Evolutionary conservation across 495 filamentous ascomycete genomes (phyloP).

Genomic region (Penicillium pancosmium): DNA sequence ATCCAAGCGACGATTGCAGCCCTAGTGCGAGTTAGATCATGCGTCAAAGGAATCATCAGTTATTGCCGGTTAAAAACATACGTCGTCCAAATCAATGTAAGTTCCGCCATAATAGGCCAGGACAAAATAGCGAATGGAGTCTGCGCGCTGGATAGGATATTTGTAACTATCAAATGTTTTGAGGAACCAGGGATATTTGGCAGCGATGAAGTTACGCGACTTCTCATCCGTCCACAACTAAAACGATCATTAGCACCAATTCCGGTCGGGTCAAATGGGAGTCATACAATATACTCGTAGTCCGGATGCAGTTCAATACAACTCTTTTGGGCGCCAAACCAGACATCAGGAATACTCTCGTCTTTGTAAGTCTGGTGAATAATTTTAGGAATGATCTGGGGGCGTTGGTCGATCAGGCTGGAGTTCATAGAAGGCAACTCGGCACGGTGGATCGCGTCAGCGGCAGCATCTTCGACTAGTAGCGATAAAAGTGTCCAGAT

Average conservation of each 20-base stretch:
- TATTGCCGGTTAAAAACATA: background rate
- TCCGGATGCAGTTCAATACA: conserved; percentile 14
- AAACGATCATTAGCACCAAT: background rate
- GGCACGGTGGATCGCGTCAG: background rate
- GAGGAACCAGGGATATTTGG: conserved; percentile 69
- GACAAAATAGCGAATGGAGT: conserved; percentile 72
- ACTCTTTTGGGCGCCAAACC: conserved; percentile 13
- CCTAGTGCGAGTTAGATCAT: conserved; percentile 45
- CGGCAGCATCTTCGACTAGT: conserved; percentile 3
- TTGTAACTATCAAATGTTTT: conserved; percentile 67
- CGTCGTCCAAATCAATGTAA: conserved; percentile 67
- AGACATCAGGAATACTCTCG: conserved; percentile 13
- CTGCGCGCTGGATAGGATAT: conserved; percentile 70
- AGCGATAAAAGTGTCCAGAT: background rate
- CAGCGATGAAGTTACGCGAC: conserved; percentile 54
- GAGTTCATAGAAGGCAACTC: background rate
- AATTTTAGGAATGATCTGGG: conserved; percentile 2
- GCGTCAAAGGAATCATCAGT: background rate
- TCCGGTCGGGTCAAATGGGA: background rate
- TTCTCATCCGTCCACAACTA: conserved; percentile 21
- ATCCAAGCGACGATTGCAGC: conserved; percentile 79
- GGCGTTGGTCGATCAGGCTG: background rate
- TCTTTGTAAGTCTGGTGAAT: conserved; percentile 16
- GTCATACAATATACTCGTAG: conserved; percentile 18
- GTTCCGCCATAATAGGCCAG: conserved; percentile 69